Evolutionary conservation across 2,329 filamentous ascomycete genomes (phyloP).

Genomic region (Aspergillus viridinutans): DNA sequence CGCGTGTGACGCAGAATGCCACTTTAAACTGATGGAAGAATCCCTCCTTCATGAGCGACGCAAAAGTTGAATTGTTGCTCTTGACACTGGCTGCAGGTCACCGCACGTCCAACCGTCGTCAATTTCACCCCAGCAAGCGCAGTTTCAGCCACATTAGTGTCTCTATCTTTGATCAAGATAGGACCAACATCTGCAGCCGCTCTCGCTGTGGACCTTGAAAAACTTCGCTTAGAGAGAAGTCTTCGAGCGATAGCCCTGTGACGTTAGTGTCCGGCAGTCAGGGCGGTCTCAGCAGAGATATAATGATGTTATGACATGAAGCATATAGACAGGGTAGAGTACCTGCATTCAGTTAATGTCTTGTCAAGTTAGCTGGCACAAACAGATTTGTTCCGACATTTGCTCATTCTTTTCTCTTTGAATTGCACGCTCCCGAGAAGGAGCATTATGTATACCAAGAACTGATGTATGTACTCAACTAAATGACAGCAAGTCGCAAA

Average conservation of each 20-base stretch:
- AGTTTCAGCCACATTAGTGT: background rate
- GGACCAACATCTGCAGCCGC: background rate
- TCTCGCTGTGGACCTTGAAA: background rate
- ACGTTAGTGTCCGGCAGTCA: background rate
- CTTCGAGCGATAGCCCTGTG: background rate
- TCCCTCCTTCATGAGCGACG: background rate
- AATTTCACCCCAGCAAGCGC: background rate
- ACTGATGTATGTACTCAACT: background rate
- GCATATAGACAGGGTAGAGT: background rate
- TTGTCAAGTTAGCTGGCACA: background rate
- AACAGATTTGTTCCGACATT: background rate
- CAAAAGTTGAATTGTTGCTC: background rate
- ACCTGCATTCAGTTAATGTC: background rate
- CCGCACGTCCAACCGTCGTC: background rate
- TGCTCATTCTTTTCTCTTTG: background rate
- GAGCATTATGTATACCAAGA: background rate
- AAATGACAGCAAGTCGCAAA: background rate
- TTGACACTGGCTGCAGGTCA: background rate
- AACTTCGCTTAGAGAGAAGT: background rate
- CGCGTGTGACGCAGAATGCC: background rate
- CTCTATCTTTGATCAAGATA: background rate
- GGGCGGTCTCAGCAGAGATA: background rate
- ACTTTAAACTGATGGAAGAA: background rate
- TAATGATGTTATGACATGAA: slow-evolving; percentile 3
- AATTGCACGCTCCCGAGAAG: background rate